Evolutionary conservation across 129 eudicot species (phyloP).

Genomic region (Scalesia atractyloides): DNA sequence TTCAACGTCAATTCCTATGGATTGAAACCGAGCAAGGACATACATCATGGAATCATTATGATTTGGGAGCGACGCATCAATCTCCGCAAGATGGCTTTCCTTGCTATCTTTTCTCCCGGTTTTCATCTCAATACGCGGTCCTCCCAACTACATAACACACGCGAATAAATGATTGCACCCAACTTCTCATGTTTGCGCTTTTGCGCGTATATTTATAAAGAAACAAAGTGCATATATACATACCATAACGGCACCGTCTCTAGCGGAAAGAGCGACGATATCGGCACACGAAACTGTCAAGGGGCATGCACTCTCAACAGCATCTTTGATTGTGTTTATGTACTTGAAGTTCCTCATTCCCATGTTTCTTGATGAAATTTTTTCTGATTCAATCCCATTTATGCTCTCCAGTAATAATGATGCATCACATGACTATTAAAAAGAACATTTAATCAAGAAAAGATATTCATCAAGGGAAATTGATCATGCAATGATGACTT

Average conservation of each 20-base stretch:
- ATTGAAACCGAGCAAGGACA: slow-evolving; percentile 62
- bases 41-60: slow-evolving; percentile 57
- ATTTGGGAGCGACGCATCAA: slow-evolving; percentile 61
- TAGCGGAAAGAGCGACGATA: slow-evolving; percentile 80
- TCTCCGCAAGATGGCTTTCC: slow-evolving; percentile 49
- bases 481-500: background rate
- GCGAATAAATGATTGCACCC: background rate
- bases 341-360: slow-evolving; percentile 97
- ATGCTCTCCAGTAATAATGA: slow-evolving; percentile 61
- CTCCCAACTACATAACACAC: slow-evolving; percentile 55
- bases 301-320: slow-evolving; percentile 73
- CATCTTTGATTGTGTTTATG: slow-evolving; percentile 68
- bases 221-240: background rate
- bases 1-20: slow-evolving; percentile 76
- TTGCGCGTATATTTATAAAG: too few relatives aligned
- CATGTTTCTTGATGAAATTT: slow-evolving; percentile 47
- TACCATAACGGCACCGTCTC: slow-evolving; percentile 79
- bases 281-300: slow-evolving; percentile 88
- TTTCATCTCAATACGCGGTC: slow-evolving; percentile 77
- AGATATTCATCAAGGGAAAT: background rate
- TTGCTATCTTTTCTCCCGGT: slow-evolving; percentile 78
- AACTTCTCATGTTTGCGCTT: too few relatives aligned
- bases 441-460: background rate
- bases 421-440: slow-evolving; percentile 79
- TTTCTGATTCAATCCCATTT: slow-evolving; percentile 61